Percentiles rank a stretch among this genome's conserved stretches.
Evolutionary conservation across 371 early-diverging fungal genomes (phyloP).

Genomic region (Chytridiales sp.): DNA sequence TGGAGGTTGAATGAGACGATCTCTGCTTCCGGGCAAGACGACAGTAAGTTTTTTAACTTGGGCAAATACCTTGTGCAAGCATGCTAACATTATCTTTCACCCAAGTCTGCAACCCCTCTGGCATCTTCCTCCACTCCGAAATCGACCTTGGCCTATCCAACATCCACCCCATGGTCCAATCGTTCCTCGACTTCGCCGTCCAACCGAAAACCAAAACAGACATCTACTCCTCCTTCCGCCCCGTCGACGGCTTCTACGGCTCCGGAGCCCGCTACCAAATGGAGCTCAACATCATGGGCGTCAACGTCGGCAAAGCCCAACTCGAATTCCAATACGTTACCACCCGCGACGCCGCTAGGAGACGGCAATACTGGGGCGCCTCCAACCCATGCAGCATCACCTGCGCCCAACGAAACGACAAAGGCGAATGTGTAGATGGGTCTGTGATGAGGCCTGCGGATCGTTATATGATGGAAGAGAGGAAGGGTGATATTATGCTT

Average conservation of each 20-base stretch:
- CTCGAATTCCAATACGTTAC: background rate
- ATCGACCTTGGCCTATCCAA: no score
- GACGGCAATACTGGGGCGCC: background rate
- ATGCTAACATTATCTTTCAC: background rate
- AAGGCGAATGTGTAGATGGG: no score
- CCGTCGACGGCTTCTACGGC: background rate
- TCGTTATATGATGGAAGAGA: no score
- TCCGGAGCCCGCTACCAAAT: background rate
- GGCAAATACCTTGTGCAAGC: no score
- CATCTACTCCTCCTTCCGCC: background rate
- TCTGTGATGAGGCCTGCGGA: no score
- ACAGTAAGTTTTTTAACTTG: background rate
- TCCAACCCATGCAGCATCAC: slow-evolving; percentile 6
- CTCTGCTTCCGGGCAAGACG: background rate
- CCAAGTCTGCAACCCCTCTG: slow-evolving; percentile 1
- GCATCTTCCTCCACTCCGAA: background rate
- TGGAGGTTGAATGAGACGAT: slow-evolving; percentile 7
- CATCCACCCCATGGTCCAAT: background rate
- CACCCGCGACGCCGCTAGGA: background rate
- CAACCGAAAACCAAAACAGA: background rate
- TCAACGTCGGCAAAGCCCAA: background rate
- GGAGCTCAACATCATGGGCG: background rate
- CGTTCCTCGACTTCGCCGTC: background rate
- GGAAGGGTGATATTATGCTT: no score
- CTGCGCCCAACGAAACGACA: no score